phyloP scores from a whole-genome alignment of 371 early-diverging fungal genomes.

The Blyttiomyces sp. region DNA sequence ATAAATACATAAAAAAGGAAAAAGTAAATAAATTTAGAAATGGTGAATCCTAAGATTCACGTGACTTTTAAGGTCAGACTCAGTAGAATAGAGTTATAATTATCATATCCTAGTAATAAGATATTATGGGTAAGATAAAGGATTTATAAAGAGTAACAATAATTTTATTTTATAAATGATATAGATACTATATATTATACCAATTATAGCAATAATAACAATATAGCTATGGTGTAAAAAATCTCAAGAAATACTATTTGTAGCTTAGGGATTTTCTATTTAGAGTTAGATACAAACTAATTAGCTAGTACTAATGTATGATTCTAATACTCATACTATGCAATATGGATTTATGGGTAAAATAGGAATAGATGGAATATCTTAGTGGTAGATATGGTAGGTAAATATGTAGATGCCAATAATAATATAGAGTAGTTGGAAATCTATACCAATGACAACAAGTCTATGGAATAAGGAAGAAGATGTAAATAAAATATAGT shows the following conservation, averaged over 20 bases:
- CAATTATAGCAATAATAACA: slow-evolving; percentile 4
- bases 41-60: too few species aligned
- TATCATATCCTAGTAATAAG: too few species aligned
- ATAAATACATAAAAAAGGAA: too few species aligned
- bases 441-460: slow-evolving; percentile 31
- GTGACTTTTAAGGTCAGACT: too few species aligned
- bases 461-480: slow-evolving; percentile 20
- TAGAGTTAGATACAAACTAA: slow-evolving; percentile 50
- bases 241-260: background rate
- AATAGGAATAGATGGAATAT: slow-evolving; percentile 62
- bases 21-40: too few species aligned
- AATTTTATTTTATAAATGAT: background rate
- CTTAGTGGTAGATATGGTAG: slow-evolving; percentile 62
- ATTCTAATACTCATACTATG: slow-evolving; percentile 54
- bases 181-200: background rate
- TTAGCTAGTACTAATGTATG: slow-evolving; percentile 52
- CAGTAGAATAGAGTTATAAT: too few species aligned
- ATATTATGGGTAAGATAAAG: too few species aligned
- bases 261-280: background rate
- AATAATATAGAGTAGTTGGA: slow-evolving; percentile 57
- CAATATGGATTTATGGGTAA: slow-evolving; percentile 54
- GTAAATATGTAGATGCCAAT: slow-evolving; percentile 64
- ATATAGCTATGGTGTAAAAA: background rate
- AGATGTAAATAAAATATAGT: slow-evolving; percentile 53
- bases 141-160: too few species aligned